Evolutionary conservation across 2,329 filamentous ascomycete species (phyloP), one percentile per base, ranked within the genome.

Genomic region (Hymenoscyphus salicellus): DNA sequence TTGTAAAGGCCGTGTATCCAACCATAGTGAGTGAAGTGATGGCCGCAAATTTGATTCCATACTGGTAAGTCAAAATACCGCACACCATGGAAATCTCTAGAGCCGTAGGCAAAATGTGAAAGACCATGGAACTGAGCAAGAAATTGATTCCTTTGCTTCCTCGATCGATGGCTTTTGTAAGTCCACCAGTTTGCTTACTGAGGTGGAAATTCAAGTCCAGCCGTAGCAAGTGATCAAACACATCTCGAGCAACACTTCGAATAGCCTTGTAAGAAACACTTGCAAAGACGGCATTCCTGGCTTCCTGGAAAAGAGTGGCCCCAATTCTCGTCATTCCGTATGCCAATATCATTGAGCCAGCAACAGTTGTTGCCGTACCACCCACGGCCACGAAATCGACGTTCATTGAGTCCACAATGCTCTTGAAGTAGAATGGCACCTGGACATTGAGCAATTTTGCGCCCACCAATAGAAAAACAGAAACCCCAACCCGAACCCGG

Each of bases 101-200:
- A 0, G 93, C 91, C 0, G 94, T 99, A 0, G 95, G 95, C 17
- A 98, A 85, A 64, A 99, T 89, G 76, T 99, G 95, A 73, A 99
- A 98, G 33, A 99, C 92, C 94, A 99, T 99, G 72, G 93, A 97
- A 0, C 93, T 97, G 68, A 99, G 82, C 70, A 99, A 78, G 77
- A 98, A 99, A 81, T 92, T 97, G 76, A 99, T 99, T 68, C 95
- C 96, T 79, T 99, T 99, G 23, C 95, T 99, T 74, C 95, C 95
- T 68, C 96, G 88, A 75, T 99, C 96, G 68, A 99, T 95, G 28
- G 96, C 95, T 69, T 95, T 84, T 1, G 94, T 98, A 69, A 99
- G 79, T 1, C 95, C 95, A 68, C 95, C 95, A 0, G 95, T 99
- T 80, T 99, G 95, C 72, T 96, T 92, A 23, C 90, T 89, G 10